Percentiles rank a stretch among this genome's conserved stretches.
Evolutionary conservation across 257 asterid genomes (phyloP).

Genomic region (Leonotis leonurus): DNA sequence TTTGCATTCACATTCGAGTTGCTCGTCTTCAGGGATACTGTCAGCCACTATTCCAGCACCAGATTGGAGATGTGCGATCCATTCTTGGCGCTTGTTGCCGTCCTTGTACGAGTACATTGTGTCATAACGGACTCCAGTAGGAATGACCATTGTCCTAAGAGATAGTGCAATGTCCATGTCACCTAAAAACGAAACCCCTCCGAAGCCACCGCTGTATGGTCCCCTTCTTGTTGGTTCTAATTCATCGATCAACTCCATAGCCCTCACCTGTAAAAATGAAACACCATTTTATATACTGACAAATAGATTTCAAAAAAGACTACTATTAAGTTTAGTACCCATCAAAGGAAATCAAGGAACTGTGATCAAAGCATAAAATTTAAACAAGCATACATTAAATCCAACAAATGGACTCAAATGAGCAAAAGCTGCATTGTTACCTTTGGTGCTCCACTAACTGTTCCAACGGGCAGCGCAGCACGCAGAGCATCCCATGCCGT

Average conservation of each 20-base stretch:
- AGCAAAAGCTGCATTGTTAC: slow-evolving; percentile 23
- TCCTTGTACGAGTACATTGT: slow-evolving; percentile 59
- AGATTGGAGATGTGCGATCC: slow-evolving; percentile 87
- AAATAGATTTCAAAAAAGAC: no score
- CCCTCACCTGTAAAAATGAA: slow-evolving; percentile 54
- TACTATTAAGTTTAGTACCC: no score
- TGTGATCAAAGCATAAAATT: no score
- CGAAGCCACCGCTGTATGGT: slow-evolving; percentile 93
- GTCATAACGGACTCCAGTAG: slow-evolving; percentile 42
- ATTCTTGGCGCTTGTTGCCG: slow-evolving; percentile 45
- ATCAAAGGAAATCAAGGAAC: no score
- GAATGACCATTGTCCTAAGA: slow-evolving; percentile 72
- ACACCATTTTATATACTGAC: no score
- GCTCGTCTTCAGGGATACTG: slow-evolving; percentile 72
- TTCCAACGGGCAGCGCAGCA: slow-evolving; percentile 90
- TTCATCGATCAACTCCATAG: slow-evolving; percentile 80
- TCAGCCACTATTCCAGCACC: slow-evolving; percentile 95
- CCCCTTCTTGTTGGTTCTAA: slow-evolving; percentile 68
- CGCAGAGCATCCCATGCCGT: slow-evolving; percentile 88
- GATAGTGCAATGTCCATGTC: slow-evolving; percentile 79
- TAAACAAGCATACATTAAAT: no score
- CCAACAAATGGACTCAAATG: background rate
- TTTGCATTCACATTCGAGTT: slow-evolving; percentile 68
- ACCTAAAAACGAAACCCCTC: slow-evolving; percentile 73
- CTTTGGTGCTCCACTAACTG: slow-evolving; percentile 96